phyloP scores from a whole-genome alignment of 208 protist genomes.

The Wallacemonas sp. region DNA sequence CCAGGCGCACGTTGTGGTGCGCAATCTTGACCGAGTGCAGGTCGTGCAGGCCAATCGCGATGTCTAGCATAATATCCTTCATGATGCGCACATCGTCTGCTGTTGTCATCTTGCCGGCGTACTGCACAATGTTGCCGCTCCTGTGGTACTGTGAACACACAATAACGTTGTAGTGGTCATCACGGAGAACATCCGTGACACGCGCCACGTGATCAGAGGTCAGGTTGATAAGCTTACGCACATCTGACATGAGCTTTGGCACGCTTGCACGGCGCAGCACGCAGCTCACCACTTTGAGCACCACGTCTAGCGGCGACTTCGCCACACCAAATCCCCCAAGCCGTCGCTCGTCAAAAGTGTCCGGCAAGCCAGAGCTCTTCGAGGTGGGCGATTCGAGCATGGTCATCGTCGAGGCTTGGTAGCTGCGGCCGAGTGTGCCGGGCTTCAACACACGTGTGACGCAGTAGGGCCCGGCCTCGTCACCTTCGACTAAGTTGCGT shows the following conservation, averaged over 20 bases:
- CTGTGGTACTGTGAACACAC: constrained; percentile 57
- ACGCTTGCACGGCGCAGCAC: constrained; percentile 45
- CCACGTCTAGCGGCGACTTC: background rate
- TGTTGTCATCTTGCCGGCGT: constrained; percentile 45
- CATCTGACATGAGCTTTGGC: constrained; percentile 53
- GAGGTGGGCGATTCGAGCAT: constrained; percentile 10
- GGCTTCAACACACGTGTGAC: constrained; percentile 46
- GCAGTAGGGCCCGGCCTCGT: constrained; percentile 52
- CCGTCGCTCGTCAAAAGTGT: constrained; percentile 8
- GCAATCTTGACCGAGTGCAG: constrained; percentile 77
- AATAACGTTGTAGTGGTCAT: constrained; percentile 81
- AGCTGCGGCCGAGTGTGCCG: constrained; percentile 76
- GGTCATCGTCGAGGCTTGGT: constrained; percentile 27
- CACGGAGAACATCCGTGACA: constrained; percentile 69
- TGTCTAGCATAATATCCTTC: constrained; percentile 48
- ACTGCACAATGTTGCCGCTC: constrained; percentile 36
- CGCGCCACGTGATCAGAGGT: constrained; percentile 50
- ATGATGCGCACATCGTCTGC: constrained; percentile 46
- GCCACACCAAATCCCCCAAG: background rate
- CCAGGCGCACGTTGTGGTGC: constrained; percentile 82
- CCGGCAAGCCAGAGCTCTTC: constrained; percentile 9
- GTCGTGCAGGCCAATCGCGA: constrained; percentile 61
- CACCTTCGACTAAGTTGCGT: constrained; percentile 55
- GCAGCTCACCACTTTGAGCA: constrained; percentile 81
- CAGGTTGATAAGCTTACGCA: constrained; percentile 57